Evolutionary conservation across 768 basidiomycete genomes (phyloP).

Genomic region (Xerocomus spinulosus): DNA sequence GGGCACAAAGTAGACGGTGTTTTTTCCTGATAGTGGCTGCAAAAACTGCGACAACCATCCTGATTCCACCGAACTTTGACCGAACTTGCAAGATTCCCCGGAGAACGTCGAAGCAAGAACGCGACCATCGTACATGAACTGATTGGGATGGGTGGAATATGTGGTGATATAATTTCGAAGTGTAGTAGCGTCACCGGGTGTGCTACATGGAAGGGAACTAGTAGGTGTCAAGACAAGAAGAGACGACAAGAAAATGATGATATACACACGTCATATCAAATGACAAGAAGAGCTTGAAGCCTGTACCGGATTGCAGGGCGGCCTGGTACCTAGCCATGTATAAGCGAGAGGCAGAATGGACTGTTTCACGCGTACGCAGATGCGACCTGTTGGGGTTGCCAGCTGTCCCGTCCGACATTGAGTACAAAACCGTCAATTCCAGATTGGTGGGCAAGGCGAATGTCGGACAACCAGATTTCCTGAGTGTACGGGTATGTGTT

Average conservation of each 20-base stretch:
- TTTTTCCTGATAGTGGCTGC: slow-evolving; percentile 41
- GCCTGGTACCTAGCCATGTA: slow-evolving; percentile 45
- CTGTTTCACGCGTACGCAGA: slow-evolving; percentile 47
- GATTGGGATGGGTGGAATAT: slow-evolving; percentile 55
- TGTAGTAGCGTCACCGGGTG: slow-evolving; percentile 42
- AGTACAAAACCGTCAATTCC: slow-evolving; percentile 71
- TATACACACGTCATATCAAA: slow-evolving; percentile 69
- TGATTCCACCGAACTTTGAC: slow-evolving; percentile 42
- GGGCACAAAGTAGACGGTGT: slow-evolving; percentile 58
- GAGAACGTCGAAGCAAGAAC: slow-evolving; percentile 69
- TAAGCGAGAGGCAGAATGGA: slow-evolving; percentile 13
- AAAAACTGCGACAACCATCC: slow-evolving; percentile 59
- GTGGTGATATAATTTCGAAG: slow-evolving; percentile 52
- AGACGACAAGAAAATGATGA: background rate
- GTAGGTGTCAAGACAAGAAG: background rate
- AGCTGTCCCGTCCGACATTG: slow-evolving; percentile 61
- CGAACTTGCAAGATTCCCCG: slow-evolving; percentile 67
- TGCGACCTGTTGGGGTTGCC: slow-evolving; percentile 58
- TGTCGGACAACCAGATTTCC: slow-evolving; percentile 44
- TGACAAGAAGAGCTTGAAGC: slow-evolving; percentile 72
- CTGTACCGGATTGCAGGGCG: slow-evolving; percentile 45
- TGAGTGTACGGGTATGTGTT: slow-evolving; percentile 60
- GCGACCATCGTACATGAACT: slow-evolving; percentile 43
- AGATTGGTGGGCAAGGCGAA: slow-evolving; percentile 48
- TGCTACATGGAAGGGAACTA: slow-evolving; percentile 53